These are phyloP conservation scores for Actinomortierella wolfii DNA, from an alignment of 371 early-diverging fungal species.

Conservation along the genomic window DNA sequence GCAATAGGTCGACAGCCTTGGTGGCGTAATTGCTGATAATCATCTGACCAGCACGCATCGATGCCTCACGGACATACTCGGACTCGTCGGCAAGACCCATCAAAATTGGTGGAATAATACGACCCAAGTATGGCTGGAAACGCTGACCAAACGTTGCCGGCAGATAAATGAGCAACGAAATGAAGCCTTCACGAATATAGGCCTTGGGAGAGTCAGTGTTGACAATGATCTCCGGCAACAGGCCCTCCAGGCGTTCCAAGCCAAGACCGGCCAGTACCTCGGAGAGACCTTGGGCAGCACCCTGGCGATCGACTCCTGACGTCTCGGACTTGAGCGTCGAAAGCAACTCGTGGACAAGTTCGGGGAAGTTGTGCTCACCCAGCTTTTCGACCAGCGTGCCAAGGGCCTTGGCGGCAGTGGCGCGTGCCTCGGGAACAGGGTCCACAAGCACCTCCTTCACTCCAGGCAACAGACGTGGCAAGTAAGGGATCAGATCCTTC, in stretches of 20 bases:
- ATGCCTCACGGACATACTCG: conserved; percentile 93
- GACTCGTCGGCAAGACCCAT: conserved; percentile 94
- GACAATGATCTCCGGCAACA: conserved; percentile 89
- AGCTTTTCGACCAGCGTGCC: conserved; percentile 91
- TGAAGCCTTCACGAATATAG: conserved; percentile 95
- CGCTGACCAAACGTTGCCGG: conserved; percentile 92
- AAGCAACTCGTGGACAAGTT: conserved; percentile 84
- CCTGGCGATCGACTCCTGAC: conserved; percentile 93
- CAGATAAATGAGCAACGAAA: conserved; percentile 91
- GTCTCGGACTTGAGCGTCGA: conserved; percentile 83
- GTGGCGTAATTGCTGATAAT: conserved; percentile 90
- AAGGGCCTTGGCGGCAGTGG: conserved; percentile 91
- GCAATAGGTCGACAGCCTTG: conserved; percentile 84
- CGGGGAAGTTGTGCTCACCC: conserved; percentile 94
- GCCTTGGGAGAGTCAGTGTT: conserved; percentile 76
- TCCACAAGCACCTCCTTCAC: conserved; percentile 91
- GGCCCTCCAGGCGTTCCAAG: conserved; percentile 81
- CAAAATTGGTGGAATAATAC: conserved; percentile 87
- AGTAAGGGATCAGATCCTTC: conserved; percentile 88
- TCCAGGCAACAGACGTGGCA: conserved; percentile 81
- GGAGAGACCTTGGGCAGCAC: conserved; percentile 96
- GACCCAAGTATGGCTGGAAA: conserved; percentile 89
- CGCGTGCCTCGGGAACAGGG: conserved; percentile 96
- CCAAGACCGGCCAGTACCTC: conserved; percentile 94
- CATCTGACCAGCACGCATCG: conserved; percentile 91